These are phyloP conservation scores for Lagenaria siceraria DNA, from an alignment of 306 rosid genomes.

Conservation along the genomic window DNA sequence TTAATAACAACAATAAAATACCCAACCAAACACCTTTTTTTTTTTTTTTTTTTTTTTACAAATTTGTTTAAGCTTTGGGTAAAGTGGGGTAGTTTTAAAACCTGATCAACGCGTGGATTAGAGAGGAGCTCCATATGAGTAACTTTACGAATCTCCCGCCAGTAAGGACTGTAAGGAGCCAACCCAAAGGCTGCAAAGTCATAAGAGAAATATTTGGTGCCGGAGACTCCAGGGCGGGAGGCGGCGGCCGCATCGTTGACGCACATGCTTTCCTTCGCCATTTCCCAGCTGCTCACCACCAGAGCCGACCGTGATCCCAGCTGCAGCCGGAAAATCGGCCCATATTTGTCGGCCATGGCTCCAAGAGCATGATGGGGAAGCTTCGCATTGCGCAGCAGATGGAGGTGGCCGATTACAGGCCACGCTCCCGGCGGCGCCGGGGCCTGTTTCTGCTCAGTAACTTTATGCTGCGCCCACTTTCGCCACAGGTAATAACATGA, in stretches of 20 bases:
- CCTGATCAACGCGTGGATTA: slow-evolving; percentile 15
- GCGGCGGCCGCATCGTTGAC: slow-evolving; percentile 20
- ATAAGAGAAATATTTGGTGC: slow-evolving; percentile 22
- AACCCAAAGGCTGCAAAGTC: slow-evolving; percentile 32
- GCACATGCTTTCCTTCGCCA: slow-evolving; percentile 43
- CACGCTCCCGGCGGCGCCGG: slow-evolving; percentile 10
- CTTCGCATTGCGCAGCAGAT: background rate
- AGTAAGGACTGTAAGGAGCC: slow-evolving; percentile 23
- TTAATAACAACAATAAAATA: too few species aligned
- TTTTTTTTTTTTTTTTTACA: too few species aligned
- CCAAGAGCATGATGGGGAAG: slow-evolving; percentile 15
- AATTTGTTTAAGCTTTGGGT: too few species aligned
- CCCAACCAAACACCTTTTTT: too few species aligned
- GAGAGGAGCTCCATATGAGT: slow-evolving; percentile 25
- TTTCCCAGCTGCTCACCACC: slow-evolving; percentile 30
- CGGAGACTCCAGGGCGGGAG: slow-evolving; percentile 27
- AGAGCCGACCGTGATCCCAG: slow-evolving; percentile 23
- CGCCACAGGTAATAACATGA: background rate
- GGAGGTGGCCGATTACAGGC: slow-evolving; percentile 26
- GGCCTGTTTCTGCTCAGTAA: background rate
- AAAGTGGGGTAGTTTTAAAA: background rate
- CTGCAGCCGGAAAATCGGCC: slow-evolving; percentile 29
- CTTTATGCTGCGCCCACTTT: background rate
- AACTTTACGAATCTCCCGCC: slow-evolving; percentile 38
- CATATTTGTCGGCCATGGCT: slow-evolving; percentile 24